phyloP scores from a whole-genome alignment of 2,329 filamentous ascomycete species.

The Fusarium brachygibbosum region DNA sequence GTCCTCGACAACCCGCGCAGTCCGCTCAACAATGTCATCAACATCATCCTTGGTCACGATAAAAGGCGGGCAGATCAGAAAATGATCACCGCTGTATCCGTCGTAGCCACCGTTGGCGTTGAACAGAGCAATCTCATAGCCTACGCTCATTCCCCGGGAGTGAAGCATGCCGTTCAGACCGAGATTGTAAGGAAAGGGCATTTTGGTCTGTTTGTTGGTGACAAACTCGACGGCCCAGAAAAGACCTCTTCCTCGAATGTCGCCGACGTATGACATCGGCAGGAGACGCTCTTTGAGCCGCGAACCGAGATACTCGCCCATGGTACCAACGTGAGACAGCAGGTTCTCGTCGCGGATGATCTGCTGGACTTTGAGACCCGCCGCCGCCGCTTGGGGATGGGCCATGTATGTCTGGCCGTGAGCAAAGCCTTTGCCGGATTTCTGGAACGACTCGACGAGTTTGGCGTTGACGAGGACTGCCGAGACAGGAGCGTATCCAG shows the following conservation, averaged over 20 bases:
- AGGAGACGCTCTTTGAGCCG: slow-evolving; percentile 29
- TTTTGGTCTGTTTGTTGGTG: slow-evolving; percentile 38
- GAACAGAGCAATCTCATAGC: slow-evolving; percentile 41
- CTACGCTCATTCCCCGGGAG: slow-evolving; percentile 35
- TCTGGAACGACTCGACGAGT: slow-evolving; percentile 33
- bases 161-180: slow-evolving; percentile 31
- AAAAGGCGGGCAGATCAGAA: slow-evolving; percentile 40
- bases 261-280: slow-evolving; percentile 33
- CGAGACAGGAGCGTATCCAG: slow-evolving; percentile 44
- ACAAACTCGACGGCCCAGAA: slow-evolving; percentile 47
- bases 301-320: slow-evolving; percentile 32
- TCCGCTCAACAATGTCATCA: slow-evolving; percentile 40
- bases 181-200: slow-evolving; percentile 33
- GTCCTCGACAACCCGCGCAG: slow-evolving; percentile 34
- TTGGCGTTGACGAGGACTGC: slow-evolving; percentile 29
- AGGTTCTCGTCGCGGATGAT: slow-evolving; percentile 32
- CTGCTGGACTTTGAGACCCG: slow-evolving; percentile 33
- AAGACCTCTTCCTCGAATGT: slow-evolving; percentile 38
- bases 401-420: slow-evolving; percentile 40
- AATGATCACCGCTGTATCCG: slow-evolving; percentile 43
- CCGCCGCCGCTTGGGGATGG: slow-evolving; percentile 33
- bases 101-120: slow-evolving; percentile 43
- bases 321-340: slow-evolving; percentile 4
- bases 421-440: slow-evolving; percentile 30
- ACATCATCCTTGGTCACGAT: slow-evolving; percentile 33